Percentiles rank a stretch among this genome's conserved stretches.
Conservation (phyloP, 2,329 filamentous ascomycete genomes). For the Diaporthe destruens region DNA sequence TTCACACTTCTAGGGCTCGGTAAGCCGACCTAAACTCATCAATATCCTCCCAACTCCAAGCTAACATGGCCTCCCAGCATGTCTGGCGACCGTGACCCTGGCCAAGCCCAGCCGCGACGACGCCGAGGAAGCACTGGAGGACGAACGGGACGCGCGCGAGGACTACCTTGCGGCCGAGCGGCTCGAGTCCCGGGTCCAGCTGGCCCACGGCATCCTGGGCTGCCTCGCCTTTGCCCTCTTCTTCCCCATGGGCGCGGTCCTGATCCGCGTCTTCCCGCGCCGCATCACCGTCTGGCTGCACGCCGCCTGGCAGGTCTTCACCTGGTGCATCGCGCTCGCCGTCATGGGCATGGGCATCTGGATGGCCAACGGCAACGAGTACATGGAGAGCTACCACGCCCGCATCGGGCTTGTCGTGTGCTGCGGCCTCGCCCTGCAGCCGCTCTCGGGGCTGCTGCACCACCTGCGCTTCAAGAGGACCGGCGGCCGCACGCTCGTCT, state of each 20-base stretch:
- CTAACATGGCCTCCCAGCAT: neutral
- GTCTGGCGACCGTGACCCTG: neutral
- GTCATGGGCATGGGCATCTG: conserved; percentile 58
- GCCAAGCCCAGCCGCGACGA: neutral
- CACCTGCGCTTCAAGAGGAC: conserved; percentile 30
- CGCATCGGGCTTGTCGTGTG: conserved; percentile 17
- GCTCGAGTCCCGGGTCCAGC: neutral
- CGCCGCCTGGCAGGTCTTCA: conserved; percentile 55
- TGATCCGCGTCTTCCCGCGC: conserved; percentile 48
- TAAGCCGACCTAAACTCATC: neutral
- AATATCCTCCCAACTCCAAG: neutral
- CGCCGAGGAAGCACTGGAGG: neutral
- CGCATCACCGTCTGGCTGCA: conserved; percentile 55
- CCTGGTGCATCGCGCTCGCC: conserved; percentile 53
- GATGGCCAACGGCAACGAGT: conserved; percentile 44
- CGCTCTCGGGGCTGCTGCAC: conserved; percentile 29
- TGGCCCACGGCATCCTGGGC: conserved; percentile 43
- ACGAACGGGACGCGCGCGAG: conserved; percentile 12
- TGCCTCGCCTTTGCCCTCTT: conserved; percentile 42
- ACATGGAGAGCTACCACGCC: conserved; percentile 31
- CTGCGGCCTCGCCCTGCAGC: conserved; percentile 29
- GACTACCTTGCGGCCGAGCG: conserved; percentile 3
- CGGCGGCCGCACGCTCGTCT: neutral
- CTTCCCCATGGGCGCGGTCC: conserved; percentile 43
- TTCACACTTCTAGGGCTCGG: neutral